Percentiles rank a stretch among this genome's conserved stretches.
Conservation (phyloP, 2,329 filamentous ascomycete genomes). For the Aureobasidium melanogenum region DNA sequence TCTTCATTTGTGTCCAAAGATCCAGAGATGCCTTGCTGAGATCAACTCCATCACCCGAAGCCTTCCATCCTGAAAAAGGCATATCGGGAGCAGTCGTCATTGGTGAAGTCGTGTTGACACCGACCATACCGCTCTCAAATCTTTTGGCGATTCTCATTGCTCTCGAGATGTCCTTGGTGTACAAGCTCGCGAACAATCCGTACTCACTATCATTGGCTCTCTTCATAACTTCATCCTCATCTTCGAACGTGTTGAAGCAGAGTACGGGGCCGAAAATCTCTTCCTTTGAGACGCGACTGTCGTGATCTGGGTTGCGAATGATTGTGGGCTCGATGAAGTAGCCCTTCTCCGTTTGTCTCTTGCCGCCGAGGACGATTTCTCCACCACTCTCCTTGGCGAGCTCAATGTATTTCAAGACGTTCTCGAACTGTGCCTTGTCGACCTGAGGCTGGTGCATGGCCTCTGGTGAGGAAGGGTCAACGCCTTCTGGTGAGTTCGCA, state of each 20-base stretch:
- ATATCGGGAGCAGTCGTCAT: slow-evolving; percentile 32
- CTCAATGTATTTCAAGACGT: slow-evolving; percentile 24
- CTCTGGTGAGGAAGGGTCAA: not conserved
- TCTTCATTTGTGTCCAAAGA: slow-evolving; percentile 23
- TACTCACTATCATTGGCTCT: slow-evolving; percentile 31
- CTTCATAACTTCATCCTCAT: slow-evolving; percentile 30
- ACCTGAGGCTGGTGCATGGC: slow-evolving; percentile 13
- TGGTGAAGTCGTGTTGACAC: slow-evolving; percentile 26
- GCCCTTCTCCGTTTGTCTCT: slow-evolving; percentile 24
- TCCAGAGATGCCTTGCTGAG: slow-evolving; percentile 27
- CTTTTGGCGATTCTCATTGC: slow-evolving; percentile 17
- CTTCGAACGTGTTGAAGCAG: slow-evolving; percentile 18
- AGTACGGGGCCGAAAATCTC: slow-evolving; percentile 23
- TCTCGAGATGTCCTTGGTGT: slow-evolving; percentile 31
- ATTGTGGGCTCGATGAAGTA: slow-evolving; percentile 40
- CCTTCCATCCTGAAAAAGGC: slow-evolving; percentile 45
- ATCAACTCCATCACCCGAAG: slow-evolving; percentile 43
- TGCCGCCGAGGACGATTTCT: slow-evolving; percentile 19
- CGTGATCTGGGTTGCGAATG: slow-evolving; percentile 35
- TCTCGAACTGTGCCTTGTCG: slow-evolving; percentile 19
- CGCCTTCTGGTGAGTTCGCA: not conserved
- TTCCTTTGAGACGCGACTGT: slow-evolving; percentile 19
- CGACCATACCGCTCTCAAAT: slow-evolving; percentile 18
- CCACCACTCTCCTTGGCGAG: slow-evolving; percentile 18
- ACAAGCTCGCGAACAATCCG: slow-evolving; percentile 28